Evolutionary conservation across 257 asterid genomes (phyloP).

Genomic region (Apocynum venetum): DNA sequence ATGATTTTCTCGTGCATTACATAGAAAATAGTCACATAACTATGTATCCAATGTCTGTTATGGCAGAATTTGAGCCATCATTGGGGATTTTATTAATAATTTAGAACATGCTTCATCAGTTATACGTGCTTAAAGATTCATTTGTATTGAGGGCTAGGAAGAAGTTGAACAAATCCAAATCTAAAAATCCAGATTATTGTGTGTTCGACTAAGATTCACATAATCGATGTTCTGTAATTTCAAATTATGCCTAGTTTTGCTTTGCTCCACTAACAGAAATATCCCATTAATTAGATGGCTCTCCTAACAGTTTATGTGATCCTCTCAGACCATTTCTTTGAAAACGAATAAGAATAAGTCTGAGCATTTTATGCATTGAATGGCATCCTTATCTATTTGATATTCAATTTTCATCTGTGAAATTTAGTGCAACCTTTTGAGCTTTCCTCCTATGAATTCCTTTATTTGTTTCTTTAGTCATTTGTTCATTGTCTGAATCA

Average conservation of each 20-base stretch:
- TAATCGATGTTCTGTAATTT: neutral
- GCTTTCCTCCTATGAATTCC: neutral
- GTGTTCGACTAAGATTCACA: too few species aligned
- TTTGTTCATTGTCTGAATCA: neutral
- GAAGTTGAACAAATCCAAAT: too few species aligned
- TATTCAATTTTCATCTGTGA: neutral
- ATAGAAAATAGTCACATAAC: too few species aligned
- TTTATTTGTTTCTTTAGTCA: neutral
- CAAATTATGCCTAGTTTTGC: neutral
- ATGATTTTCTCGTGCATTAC: neutral
- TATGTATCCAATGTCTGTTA: too few species aligned
- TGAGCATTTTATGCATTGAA: neutral
- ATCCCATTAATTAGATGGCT: neutral
- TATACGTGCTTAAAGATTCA: too few species aligned
- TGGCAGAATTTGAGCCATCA: too few species aligned
- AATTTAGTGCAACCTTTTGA: neutral
- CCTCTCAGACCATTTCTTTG: neutral
- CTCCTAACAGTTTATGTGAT: neutral
- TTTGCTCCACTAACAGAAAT: neutral
- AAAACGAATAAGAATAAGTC: neutral
- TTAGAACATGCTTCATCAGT: too few species aligned
- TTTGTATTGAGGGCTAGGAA: too few species aligned
- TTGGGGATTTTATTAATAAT: too few species aligned
- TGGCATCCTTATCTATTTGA: neutral
- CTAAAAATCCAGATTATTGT: too few species aligned